These are phyloP conservation scores for Rhizopogon vulgaris DNA, from an alignment of 768 basidiomycete species.

Conservation along the genomic window DNA sequence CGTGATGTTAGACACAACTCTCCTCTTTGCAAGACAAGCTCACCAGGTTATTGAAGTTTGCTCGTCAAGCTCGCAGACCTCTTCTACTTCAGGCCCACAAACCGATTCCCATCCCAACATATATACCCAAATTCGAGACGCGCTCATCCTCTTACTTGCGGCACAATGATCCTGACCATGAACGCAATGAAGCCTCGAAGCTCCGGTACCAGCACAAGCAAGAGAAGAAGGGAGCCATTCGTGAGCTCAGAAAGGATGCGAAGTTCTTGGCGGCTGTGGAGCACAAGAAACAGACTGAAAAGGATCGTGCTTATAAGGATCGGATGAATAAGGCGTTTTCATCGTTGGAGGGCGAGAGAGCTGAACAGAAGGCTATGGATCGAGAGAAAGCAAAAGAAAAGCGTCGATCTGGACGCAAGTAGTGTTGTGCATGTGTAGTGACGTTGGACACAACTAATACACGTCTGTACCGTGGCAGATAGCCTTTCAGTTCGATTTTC, in stretches of 20 bases:
- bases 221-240: slow-evolving; percentile 93
- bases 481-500: too few species aligned
- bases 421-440: slow-evolving; percentile 5
- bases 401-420: slow-evolving; percentile 71
- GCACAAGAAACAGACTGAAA: slow-evolving; percentile 77
- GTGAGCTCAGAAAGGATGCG: slow-evolving; percentile 94
- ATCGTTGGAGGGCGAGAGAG: slow-evolving; percentile 78
- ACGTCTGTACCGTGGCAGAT: not conserved
- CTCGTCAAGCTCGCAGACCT: slow-evolving; percentile 66
- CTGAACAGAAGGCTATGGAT: slow-evolving; percentile 92
- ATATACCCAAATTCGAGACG: slow-evolving; percentile 88
- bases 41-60: slow-evolving; percentile 63
- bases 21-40: slow-evolving; percentile 43
- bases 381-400: slow-evolving; percentile 76
- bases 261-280: slow-evolving; percentile 87
- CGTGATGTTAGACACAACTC: slow-evolving; percentile 33
- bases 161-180: slow-evolving; percentile 85
- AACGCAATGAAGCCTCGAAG: slow-evolving; percentile 82
- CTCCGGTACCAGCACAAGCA: slow-evolving; percentile 87
- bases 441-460: not conserved
- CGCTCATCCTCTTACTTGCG: slow-evolving; percentile 69
- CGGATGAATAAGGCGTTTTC: slow-evolving; percentile 80
- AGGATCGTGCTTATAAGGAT: slow-evolving; percentile 74
- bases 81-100: slow-evolving; percentile 89
- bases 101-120: slow-evolving; percentile 90